Conservation (phyloP, 768 basidiomycete genomes). For the Pholiota microspora region DNA sequence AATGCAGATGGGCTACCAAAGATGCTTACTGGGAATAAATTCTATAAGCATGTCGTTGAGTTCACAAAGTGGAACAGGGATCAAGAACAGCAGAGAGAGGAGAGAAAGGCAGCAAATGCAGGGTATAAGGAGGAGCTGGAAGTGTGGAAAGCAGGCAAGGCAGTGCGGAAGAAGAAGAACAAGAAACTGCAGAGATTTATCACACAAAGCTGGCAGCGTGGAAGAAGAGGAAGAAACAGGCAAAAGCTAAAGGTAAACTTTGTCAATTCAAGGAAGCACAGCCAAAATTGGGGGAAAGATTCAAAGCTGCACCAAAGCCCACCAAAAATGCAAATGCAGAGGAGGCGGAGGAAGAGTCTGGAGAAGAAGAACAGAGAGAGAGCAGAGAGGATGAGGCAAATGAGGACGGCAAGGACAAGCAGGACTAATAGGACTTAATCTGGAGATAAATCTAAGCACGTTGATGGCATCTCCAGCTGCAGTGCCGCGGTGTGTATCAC, state of each 20-base stretch:
- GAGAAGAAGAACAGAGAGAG: no score
- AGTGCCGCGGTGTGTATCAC: not conserved
- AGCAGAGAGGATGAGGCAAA: not conserved
- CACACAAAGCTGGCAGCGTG: not conserved
- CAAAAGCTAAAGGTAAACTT: not conserved
- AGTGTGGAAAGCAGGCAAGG: no score
- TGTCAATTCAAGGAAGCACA: not conserved
- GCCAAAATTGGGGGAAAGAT: not conserved
- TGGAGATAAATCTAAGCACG: not conserved
- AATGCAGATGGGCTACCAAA: not conserved
- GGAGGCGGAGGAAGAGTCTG: no score
- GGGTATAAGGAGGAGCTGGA: no score
- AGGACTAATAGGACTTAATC: not conserved
- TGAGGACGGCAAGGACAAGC: not conserved
- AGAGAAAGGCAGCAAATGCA: no score
- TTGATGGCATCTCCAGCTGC: not conserved
- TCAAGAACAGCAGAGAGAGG: no score
- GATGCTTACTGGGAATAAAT: slow-evolving; percentile 15
- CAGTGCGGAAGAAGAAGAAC: no score
- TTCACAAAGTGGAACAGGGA: no score
- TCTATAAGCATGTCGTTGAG: slow-evolving; percentile 25
- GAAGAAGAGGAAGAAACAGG: not conserved
- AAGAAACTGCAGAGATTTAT: no score
- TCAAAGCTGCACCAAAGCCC: not conserved
- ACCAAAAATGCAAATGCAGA: no score